Conservation (phyloP, 2,329 filamentous ascomycete species). For the Coniochaeta hoffmannii region DNA sequence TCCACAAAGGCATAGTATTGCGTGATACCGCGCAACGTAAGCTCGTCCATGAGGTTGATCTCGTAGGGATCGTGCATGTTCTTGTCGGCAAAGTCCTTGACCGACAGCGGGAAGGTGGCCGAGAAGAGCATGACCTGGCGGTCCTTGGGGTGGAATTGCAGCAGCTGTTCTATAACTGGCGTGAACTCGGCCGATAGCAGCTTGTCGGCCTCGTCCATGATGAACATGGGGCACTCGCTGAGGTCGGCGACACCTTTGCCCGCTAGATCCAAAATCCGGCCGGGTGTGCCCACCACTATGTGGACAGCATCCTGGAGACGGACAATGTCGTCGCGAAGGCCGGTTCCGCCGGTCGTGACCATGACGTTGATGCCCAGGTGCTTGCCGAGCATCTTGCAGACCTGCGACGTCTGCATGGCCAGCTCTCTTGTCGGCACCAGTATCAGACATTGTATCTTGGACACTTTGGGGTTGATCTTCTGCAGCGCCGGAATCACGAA, state of each 20-base stretch:
- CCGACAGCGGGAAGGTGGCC: conserved; percentile 92
- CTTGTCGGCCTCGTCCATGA: conserved; percentile 99
- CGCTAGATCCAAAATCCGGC: conserved; percentile 90
- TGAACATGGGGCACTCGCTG: conserved; percentile 92
- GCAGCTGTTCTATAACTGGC: conserved; percentile 89
- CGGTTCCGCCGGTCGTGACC: conserved; percentile 96
- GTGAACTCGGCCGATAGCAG: conserved; percentile 95
- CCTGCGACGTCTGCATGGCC: conserved; percentile 96
- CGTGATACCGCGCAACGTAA: conserved; percentile 94
- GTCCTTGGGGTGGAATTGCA: conserved; percentile 93
- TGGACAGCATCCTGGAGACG: conserved; percentile 91
- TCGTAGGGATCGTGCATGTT: conserved; percentile 96
- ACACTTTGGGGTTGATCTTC: conserved; percentile 92
- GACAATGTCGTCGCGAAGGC: conserved; percentile 92
- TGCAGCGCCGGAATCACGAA: conserved; percentile 95
- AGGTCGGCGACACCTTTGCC: conserved; percentile 96
- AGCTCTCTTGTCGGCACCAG: conserved; percentile 95
- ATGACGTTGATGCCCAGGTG: conserved; percentile 97
- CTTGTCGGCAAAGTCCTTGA: conserved; percentile 97
- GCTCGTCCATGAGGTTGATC: conserved; percentile 99
- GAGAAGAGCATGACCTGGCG: conserved; percentile 99
- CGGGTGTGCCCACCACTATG: conserved; percentile 94
- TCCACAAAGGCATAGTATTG: conserved; percentile 99
- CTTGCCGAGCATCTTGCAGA: conserved; percentile 97
- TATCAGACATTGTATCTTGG: conserved; percentile 93